Base-by-base conservation (phyloP, 495 filamentous ascomycete genomes). In the Penicillium psychrofluorescens region DNA sequence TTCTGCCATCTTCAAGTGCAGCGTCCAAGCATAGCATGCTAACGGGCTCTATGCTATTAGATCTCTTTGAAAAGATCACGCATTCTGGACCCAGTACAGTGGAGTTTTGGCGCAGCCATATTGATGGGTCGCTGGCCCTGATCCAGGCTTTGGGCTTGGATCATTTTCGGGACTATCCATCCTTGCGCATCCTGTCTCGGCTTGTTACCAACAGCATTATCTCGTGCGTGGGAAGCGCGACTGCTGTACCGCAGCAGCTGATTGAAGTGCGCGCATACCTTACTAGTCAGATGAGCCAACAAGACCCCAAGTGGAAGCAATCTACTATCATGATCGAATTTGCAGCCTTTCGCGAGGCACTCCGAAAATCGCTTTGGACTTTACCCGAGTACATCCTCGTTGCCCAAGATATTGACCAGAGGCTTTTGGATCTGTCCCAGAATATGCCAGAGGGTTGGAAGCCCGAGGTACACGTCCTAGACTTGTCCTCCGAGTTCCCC, bases 231-330 rank as follows among this genome's bases (percentile, higher is more conserved):
- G 29, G 29, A 2, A 41, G 39, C 32, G 39, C 39, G 11, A 41
- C 39, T 2, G 30, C 22, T 31, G 29, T 41, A 2, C 39, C 39
- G 15, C 8, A 9, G 8, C 22, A 7, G 22, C 30, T 41, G 39
- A 11, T 14, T 30, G 27, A 30, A 14, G 29, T 41, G 15, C 30
- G 39, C 10, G 22, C 39, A 10, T 29, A 41, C 10, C 11, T 41
- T 31, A 30, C 22, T 6, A 13, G 29, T 13, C 29, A 30, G 6
- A 8, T 15, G 39, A 13, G 6, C 6, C 22, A 6, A n/a, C 11
- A 28, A 14, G 39, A 41, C 15, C 39, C 39, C 6, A 41, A 41
- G n/a, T 41, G 39, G 39, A 41, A 41, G 29, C 39, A 30, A 0
- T 14, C 39, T 1, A 8, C 7, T 7, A 7, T 14, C 1, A 41